Conservation (phyloP, 306 rosid genomes). For the Prunus mongolica region DNA sequence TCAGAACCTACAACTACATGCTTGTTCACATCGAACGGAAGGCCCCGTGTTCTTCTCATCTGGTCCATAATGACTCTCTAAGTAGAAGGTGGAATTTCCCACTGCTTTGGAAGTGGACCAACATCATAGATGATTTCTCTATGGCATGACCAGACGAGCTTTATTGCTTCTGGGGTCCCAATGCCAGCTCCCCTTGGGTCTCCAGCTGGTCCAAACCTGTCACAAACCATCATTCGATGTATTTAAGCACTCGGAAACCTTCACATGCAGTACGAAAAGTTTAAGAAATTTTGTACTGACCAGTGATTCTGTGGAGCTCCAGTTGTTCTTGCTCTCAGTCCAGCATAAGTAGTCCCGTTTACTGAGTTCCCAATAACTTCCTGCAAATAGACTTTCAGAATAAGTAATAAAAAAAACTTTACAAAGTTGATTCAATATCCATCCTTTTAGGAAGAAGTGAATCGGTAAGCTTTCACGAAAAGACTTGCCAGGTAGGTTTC, state of each 20-base stretch:
- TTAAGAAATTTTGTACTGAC: slow-evolving; percentile 29
- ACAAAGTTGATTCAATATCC: background rate
- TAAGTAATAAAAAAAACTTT: background rate
- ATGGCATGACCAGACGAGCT: slow-evolving; percentile 97
- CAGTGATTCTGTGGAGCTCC: slow-evolving; percentile 99
- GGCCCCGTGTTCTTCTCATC: background rate
- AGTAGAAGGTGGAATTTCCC: slow-evolving; percentile 78
- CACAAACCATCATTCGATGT: slow-evolving; percentile 16
- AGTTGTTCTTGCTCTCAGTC: slow-evolving; percentile 90
- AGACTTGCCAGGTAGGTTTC: background rate
- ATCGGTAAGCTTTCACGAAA: background rate
- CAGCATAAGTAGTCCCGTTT: slow-evolving; percentile 91
- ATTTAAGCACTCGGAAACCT: background rate
- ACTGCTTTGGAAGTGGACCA: slow-evolving; percentile 61
- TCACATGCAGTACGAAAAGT: background rate
- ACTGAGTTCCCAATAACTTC: slow-evolving; percentile 84
- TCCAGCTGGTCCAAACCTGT: slow-evolving; percentile 99
- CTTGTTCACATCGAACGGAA: background rate
- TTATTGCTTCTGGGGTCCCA: slow-evolving; percentile 98
- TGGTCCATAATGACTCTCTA: slow-evolving; percentile 21
- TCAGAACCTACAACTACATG: background rate
- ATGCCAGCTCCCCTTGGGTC: slow-evolving; percentile 97
- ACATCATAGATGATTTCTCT: slow-evolving; percentile 85
- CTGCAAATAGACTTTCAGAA: slow-evolving; percentile 38
- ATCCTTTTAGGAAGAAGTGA: background rate